Evolutionary conservation across 2,329 filamentous ascomycete species (phyloP).

Genomic region (Xylariaceae sp.): DNA sequence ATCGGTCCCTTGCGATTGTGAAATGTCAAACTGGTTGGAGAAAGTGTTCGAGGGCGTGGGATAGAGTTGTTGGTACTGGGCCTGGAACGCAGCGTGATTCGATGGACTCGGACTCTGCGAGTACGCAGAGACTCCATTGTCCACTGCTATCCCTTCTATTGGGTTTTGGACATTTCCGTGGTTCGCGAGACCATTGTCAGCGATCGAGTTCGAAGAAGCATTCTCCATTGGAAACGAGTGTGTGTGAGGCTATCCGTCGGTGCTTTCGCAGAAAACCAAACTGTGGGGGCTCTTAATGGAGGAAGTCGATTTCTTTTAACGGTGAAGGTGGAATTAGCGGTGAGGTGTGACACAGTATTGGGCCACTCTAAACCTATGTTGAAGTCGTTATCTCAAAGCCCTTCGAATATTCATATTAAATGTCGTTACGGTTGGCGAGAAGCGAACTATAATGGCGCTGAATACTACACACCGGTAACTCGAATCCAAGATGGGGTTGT

Average conservation of each 20-base stretch:
- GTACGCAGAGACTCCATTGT: conserved; percentile 18
- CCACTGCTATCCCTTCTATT: conserved; percentile 22
- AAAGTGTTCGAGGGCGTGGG: conserved; percentile 39
- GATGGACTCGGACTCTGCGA: conserved; percentile 20
- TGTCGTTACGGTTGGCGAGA: no score
- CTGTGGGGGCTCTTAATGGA: no score
- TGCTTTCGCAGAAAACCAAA: no score
- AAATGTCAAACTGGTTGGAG: conserved; percentile 43
- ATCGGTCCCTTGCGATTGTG: conserved; percentile 29
- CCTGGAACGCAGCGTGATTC: conserved; percentile 26
- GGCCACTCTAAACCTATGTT: no score
- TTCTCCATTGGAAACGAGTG: conserved; percentile 34
- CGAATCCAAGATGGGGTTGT: no score
- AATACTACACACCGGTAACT: no score
- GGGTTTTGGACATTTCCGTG: conserved; percentile 20
- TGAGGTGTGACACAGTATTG: no score
- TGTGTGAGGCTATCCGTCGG: background rate
- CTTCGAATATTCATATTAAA: no score
- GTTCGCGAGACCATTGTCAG: conserved; percentile 29
- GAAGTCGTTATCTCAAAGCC: no score
- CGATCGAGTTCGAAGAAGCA: conserved; percentile 28
- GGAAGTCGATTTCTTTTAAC: no score
- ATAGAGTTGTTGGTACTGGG: conserved; percentile 33
- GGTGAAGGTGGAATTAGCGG: no score
- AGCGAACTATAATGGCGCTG: no score